Base-by-base conservation (phyloP, 1,284 basidiomycete genomes). In the Cutaneotrichosporon sp. region DNA sequence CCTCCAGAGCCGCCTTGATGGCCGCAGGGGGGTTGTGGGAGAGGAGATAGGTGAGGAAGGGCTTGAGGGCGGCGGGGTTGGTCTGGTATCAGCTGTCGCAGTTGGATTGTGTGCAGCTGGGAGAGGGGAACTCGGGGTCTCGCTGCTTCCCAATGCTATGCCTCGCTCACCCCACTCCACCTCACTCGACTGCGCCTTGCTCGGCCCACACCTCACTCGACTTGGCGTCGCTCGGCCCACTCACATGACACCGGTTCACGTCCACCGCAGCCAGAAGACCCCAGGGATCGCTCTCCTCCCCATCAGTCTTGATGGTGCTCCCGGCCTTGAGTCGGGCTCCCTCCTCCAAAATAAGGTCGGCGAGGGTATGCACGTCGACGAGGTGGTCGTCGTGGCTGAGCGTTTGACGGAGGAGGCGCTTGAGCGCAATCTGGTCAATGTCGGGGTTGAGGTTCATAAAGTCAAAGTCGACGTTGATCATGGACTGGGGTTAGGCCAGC, bases 301-400 rank as follows among this genome's bases (percentile, higher is more conserved):
- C 92, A 73, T 96, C 92, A 18, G 90, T 91, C 82, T 97, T 97
- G 74, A 97, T 88, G 0, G 91, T 92, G 34, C 90, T 90, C n/a
- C 93, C 93, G 0, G 75, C 73, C 7, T 65, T 65, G 49, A 76
- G 58, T 18, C 77, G 65, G 9, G 92, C 85, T 4, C 86, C 84
- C 57, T 80, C 75, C 11, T 69, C 69, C 21, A 93, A 80, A 18
- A 96, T 86, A 31, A 94, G 83, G 63, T 94, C 90, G 0, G 89
- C 85, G 4, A 97, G 84, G 4, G 88, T 87, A 64, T 89, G 85
- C 0, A 90, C 81, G 68, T 89, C 83, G 56, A 97, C 82, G 4
- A 82, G 73, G 58, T 90, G 86, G 0, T 90, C 87, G 77, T 96
- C 93, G n/a, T 86, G 82, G 64, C 90, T 87, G 69, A 96, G 88